Base-by-base conservation (phyloP, 2,329 filamentous ascomycete species). In the Fusarium torreyae region DNA sequence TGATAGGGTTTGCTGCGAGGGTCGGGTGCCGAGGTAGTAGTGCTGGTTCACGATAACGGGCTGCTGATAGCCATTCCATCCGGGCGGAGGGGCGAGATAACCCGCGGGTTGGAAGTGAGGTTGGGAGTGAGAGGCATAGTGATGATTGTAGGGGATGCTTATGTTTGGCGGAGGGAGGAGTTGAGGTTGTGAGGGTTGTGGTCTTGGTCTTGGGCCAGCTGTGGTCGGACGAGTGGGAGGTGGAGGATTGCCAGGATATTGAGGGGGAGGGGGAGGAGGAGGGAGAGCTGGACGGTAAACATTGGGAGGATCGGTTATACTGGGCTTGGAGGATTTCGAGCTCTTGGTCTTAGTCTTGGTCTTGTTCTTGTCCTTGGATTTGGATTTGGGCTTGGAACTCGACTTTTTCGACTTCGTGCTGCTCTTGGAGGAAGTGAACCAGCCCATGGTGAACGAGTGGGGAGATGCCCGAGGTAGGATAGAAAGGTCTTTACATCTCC, bases 31-130 rank as follows among this genome's bases (percentile, higher is more conserved):
- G 45, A 85, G 71, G 66, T 87, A 85, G 71, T 86, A 86, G 67
- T 87, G 80, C 61, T 87, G 84, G 63, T 86, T 86, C 49, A 87
- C 83, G 28, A 87, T 79, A 54, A 87, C 81, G 9, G 84, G 71
- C 11, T 70, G 81, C 7, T 72, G 82, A 26, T 77, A 78, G n/a
- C 68, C 65, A 18, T 45, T 64, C 73, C 75, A 66, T 36, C 66
- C 60, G 54, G 74, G 46, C 40, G 73, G 69, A 49, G 74, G 46
- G 31, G 74, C 44, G 15, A 74, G 72, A 51, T 70, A 74, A 15
- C 70, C 72, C 1, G 71, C 64, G 5, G 73, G 63, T 18, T 71
- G 73, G 44, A 64, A 66, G 9, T 70, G 72, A 36, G 64, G 69
- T 52, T 67, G 75, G 9, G 69, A 74, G 28, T 75, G 70, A 38